These are phyloP conservation scores for Fusarium staphyleae DNA, from an alignment of 2,329 filamentous ascomycete genomes.

Conservation along the genomic window DNA sequence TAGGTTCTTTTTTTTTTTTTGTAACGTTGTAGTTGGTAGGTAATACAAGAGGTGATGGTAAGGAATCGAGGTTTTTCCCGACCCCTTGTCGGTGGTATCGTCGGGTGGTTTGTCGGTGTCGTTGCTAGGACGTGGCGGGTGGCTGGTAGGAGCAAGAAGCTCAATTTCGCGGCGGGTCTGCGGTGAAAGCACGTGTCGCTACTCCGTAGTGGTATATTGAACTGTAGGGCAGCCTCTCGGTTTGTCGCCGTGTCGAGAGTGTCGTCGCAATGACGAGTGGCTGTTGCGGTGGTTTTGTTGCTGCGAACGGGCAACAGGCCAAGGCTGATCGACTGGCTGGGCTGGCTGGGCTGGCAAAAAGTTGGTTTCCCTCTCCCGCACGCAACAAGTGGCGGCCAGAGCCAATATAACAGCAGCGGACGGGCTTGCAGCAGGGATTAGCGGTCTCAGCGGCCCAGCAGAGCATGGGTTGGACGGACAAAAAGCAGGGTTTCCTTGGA, in stretches of 20 bases:
- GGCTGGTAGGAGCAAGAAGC: constrained; percentile 31
- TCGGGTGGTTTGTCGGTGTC: constrained; percentile 29
- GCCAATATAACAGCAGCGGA: constrained; percentile 34
- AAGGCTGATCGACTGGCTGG: constrained; percentile 4
- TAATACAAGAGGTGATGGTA: constrained; percentile 15
- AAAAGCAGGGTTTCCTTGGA: constrained; percentile 24
- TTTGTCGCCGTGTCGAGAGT: background rate
- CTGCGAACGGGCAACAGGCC: constrained; percentile 8
- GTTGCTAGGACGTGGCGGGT: constrained; percentile 34
- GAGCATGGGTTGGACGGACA: constrained; percentile 14
- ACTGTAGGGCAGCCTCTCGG: background rate
- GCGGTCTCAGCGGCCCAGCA: constrained; percentile 32
- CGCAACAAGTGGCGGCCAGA: constrained; percentile 28
- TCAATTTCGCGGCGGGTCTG: constrained; percentile 32
- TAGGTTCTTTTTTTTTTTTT: constrained; percentile 3
- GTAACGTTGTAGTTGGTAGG: constrained; percentile 13
- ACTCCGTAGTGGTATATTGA: background rate
- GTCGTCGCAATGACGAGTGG: constrained; percentile 14
- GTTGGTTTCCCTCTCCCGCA: constrained; percentile 20
- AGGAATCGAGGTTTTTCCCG: constrained; percentile 27
- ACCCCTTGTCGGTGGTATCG: constrained; percentile 26
- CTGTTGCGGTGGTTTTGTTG: constrained; percentile 3
- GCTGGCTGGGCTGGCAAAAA: constrained; percentile 11
- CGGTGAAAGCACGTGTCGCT: background rate
- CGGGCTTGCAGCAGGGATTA: constrained; percentile 30